Base-by-base conservation (phyloP, 1,284 basidiomycete species). In the Apiotrichum gamsii region DNA sequence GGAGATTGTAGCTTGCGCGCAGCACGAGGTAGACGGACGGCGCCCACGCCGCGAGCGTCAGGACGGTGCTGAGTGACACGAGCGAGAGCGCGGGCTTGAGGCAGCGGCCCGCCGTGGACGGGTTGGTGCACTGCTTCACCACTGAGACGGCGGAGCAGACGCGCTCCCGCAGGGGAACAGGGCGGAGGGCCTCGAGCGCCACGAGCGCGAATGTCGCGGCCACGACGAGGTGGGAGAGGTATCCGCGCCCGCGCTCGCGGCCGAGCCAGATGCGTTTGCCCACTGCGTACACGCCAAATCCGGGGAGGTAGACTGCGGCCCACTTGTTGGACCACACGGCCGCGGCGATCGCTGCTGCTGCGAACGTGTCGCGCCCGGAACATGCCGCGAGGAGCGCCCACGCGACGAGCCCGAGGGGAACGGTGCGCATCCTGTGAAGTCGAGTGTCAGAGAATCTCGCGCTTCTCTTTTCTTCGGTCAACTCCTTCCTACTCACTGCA, bases 201-300 rank as follows among this genome's bases (percentile, higher is more conserved):
- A 33, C 25, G n/a, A 45, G 34, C 3, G 49, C 42, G 5, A 48
- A 24, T 3, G 33, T 29, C 13, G 40, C 46, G 2, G 43, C 33
- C 2, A 48, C 45, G n/a, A 23, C 20, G 8, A 54, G 37, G 5
- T 43, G 45, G 0, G 45, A 39, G 11, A 51, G 9, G 38, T 54
- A 54, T 4, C 49, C 52, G 10, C 28, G 28, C 45, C 47, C 38
- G 9, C 39, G 19, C 25, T 43, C 29, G 25, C 29, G 40, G 18
- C 43, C 46, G 19, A 54, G 46, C 52, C 52, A 54, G 14, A 54
- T 37, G n/a, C 49, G 44, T 40, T 54, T 54, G 39, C 52, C 52
- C 4, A 51, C 33, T 4, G 46, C 49, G 35, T 54, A 54, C 29
- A 51, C 47, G 2, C 28, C 43, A 24, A 54, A 54, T 6, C 37